A percentile compares a stretch with the other conserved stretches of the same genome.
These are phyloP conservation scores for Xerophyta viscosa DNA, from an alignment of 106 monocot species.

Conservation along the genomic window DNA sequence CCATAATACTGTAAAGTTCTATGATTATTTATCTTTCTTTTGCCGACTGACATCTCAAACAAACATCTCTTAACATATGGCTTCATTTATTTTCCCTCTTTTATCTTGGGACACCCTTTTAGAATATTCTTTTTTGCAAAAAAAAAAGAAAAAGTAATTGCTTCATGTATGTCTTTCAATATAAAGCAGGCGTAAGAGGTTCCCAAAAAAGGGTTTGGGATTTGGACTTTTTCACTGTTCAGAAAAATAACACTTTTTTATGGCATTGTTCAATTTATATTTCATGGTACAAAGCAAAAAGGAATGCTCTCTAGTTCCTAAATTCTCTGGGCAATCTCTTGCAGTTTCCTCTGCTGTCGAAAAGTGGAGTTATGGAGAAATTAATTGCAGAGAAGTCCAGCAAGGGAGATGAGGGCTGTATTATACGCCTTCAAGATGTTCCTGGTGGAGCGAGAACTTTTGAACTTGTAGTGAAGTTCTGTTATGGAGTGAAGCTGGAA, in stretches of 20 bases:
- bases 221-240: no score
- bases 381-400: neutral
- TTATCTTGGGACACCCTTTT: no score
- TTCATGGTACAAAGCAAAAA: no score
- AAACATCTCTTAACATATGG: neutral
- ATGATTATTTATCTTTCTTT: neutral
- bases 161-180: no score
- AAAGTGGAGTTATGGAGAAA: conserved; percentile 7
- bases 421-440: conserved; percentile 4
- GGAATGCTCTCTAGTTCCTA: no score
- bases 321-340: no score
- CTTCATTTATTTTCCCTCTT: neutral
- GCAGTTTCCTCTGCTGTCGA: conserved; percentile 9
- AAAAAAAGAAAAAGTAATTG: no score
- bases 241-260: no score
- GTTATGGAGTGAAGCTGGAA: conserved; percentile 11
- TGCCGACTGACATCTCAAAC: neutral
- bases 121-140: no score
- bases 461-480: conserved; percentile 9
- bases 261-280: no score
- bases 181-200: no score
- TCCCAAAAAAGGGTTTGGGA: no score
- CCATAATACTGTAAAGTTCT: neutral
- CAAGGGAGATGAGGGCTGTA: conserved; percentile 5
- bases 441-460: conserved; percentile 7